Evolutionary conservation across 2,329 filamentous ascomycete species (phyloP).

Genomic region (Aspergillus versicolor): DNA sequence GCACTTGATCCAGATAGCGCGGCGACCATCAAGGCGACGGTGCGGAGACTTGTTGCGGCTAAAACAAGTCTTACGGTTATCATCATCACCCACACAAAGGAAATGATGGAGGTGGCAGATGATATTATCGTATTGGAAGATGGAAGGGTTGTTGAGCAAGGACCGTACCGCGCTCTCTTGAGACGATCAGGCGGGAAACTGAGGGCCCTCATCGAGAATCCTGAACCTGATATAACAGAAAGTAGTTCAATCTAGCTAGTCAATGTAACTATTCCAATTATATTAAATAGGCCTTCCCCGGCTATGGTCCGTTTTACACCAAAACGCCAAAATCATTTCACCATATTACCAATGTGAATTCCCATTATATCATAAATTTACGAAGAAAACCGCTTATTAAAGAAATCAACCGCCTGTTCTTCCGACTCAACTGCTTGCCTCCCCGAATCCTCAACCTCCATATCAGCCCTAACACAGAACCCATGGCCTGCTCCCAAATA

Average conservation of each 20-base stretch:
- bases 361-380: background rate
- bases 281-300: too few species aligned
- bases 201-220: conserved; percentile 33
- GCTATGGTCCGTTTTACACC: too few species aligned
- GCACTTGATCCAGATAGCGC: conserved; percentile 72
- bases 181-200: conserved; percentile 47
- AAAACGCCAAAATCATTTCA: too few species aligned
- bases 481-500: conserved; percentile 28
- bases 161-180: conserved; percentile 63
- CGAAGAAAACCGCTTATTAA: conserved; percentile 14
- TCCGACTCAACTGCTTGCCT: conserved; percentile 28
- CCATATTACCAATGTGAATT: too few species aligned
- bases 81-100: conserved; percentile 75
- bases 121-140: conserved; percentile 70
- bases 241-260: too few species aligned
- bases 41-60: conserved; percentile 53
- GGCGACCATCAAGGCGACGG: conserved; percentile 61
- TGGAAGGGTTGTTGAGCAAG: conserved; percentile 67
- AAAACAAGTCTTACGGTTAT: conserved; percentile 64
- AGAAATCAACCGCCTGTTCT: conserved; percentile 25
- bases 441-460: conserved; percentile 19
- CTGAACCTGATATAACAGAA: background rate
- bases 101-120: conserved; percentile 85
- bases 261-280: too few species aligned
- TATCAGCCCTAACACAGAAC: conserved; percentile 29